Conservation (phyloP, 352 stramenopile species). For the Blastocystis sp. region DNA sequence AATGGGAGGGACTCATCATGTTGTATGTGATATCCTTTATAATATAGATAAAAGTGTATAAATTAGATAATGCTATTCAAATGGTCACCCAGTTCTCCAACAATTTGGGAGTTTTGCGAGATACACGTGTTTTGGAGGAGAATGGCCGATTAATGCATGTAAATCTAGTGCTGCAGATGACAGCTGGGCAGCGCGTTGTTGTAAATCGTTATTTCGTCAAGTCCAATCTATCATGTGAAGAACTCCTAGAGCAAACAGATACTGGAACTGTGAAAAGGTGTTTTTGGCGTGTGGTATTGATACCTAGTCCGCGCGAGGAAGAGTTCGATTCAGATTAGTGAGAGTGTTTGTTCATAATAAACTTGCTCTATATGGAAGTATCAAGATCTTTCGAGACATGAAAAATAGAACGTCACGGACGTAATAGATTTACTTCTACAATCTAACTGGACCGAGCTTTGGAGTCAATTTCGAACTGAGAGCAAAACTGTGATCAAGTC, state of each 20-base stretch:
- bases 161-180: background rate
- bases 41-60: background rate
- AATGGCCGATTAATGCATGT: conserved; percentile 32
- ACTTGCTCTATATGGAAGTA: background rate
- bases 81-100: conserved; percentile 48
- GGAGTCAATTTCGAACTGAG: background rate
- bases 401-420: background rate
- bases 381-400: background rate
- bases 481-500: background rate
- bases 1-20: conserved; percentile 22
- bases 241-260: conserved; percentile 39
- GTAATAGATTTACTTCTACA: background rate
- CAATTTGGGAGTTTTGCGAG: background rate
- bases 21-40: background rate
- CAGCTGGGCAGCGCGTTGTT: background rate
- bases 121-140: conserved; percentile 40
- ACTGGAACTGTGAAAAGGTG: conserved; percentile 24
- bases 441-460: conserved; percentile 28
- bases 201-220: conserved; percentile 56
- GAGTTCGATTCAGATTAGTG: conserved; percentile 55
- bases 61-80: background rate
- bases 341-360: background rate
- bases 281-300: background rate
- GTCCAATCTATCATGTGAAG: conserved; percentile 42
- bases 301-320: conserved; percentile 27